These are phyloP conservation scores for Fusarium sp. DNA, from an alignment of 2,329 filamentous ascomycete species.

Conservation along the genomic window DNA sequence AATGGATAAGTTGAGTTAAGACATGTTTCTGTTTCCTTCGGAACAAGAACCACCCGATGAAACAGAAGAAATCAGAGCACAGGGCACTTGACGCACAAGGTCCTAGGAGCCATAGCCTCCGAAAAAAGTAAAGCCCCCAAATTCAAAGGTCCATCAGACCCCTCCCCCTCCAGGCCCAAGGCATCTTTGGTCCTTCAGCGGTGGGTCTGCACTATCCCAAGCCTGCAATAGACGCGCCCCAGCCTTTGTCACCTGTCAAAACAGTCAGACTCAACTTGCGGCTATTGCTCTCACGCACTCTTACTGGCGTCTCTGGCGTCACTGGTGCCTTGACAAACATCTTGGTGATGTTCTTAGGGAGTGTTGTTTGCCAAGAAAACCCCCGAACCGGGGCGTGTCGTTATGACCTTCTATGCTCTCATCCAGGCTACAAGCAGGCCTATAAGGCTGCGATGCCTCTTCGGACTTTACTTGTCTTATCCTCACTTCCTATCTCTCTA, in stretches of 20 bases:
- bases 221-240: slow-evolving; percentile 47
- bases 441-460: slow-evolving; percentile 69
- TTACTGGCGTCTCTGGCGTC: slow-evolving; percentile 47
- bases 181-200: slow-evolving; percentile 43
- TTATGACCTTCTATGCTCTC: slow-evolving; percentile 31
- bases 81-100: slow-evolving; percentile 37
- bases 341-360: slow-evolving; percentile 30
- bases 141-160: slow-evolving; percentile 36
- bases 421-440: slow-evolving; percentile 49
- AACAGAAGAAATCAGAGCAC: slow-evolving; percentile 34
- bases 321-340: slow-evolving; percentile 48
- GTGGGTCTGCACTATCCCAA: slow-evolving; percentile 45
- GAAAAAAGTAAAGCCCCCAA: slow-evolving; percentile 34
- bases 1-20: slow-evolving; percentile 25
- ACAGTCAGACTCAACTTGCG: slow-evolving; percentile 49
- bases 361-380: slow-evolving; percentile 24
- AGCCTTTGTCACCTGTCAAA: slow-evolving; percentile 49
- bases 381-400: slow-evolving; percentile 36
- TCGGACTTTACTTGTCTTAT: slow-evolving; percentile 47
- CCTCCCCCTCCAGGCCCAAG: slow-evolving; percentile 37
- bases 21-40: slow-evolving; percentile 18
- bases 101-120: slow-evolving; percentile 25
- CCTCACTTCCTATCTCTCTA: slow-evolving; percentile 38
- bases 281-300: slow-evolving; percentile 45
- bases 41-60: slow-evolving; percentile 27